Conservation (phyloP, 2,329 filamentous ascomycete species). For the Akanthomyces muscarius region DNA sequence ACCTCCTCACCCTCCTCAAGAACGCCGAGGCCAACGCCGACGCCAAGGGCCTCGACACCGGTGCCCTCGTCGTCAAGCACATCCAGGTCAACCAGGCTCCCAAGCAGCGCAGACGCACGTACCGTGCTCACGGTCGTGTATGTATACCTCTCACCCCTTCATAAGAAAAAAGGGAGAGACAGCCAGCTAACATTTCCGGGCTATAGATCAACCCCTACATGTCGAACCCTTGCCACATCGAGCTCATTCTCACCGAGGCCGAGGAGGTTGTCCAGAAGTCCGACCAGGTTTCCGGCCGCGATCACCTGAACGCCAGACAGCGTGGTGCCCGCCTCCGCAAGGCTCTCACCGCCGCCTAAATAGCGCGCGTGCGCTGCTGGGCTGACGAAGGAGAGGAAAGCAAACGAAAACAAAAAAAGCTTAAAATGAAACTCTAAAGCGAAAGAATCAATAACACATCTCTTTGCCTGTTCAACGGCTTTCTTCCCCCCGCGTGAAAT, state of each 20-base stretch:
- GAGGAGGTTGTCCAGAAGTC: slow-evolving; percentile 95
- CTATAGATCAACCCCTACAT: slow-evolving; percentile 98
- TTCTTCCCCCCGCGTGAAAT: slow-evolving; percentile 1
- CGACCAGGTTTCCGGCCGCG: slow-evolving; percentile 70
- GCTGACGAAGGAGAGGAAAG: slow-evolving; percentile 3
- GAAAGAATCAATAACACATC: slow-evolving; percentile 18
- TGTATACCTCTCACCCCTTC: slow-evolving; percentile 39
- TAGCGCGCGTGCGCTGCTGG: slow-evolving; percentile 1
- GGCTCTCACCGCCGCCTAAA: slow-evolving; percentile 63
- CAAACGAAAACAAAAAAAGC: slow-evolving; percentile 14
- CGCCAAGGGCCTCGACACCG: slow-evolving; percentile 94
- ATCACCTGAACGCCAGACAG: slow-evolving; percentile 82
- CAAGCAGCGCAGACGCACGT: slow-evolving; percentile 98
- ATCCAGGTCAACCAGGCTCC: slow-evolving; percentile 99
- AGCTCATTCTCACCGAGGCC: slow-evolving; percentile 97
- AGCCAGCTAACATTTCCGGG: not conserved
- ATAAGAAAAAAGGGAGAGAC: not conserved
- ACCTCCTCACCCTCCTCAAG: slow-evolving; percentile 94
- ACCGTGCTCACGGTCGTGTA: slow-evolving; percentile 99
- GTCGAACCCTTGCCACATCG: slow-evolving; percentile 99
- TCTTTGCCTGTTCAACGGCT: slow-evolving; percentile 16
- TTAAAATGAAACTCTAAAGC: slow-evolving; percentile 19
- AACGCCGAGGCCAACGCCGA: slow-evolving; percentile 97
- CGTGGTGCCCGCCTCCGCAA: slow-evolving; percentile 66
- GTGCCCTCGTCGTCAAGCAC: slow-evolving; percentile 98